A percentile compares a stretch with the other conserved stretches of the same genome.
These are phyloP conservation scores for Paspalum notatum DNA, from an alignment of 176 grass and related monocot species.

Conservation along the genomic window DNA sequence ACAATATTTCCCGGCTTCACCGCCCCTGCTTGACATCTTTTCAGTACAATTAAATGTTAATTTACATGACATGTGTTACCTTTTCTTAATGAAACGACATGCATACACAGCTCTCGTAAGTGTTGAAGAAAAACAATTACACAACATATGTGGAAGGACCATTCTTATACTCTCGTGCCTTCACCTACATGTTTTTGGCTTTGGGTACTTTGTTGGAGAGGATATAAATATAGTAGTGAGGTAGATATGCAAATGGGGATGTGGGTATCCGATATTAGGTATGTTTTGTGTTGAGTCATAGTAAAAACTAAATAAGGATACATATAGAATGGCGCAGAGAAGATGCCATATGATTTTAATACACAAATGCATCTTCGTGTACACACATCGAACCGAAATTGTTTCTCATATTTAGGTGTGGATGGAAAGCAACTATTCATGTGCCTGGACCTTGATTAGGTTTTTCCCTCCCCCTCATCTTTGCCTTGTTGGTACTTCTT, in stretches of 20 bases:
- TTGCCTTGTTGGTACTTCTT: too few relatives aligned
- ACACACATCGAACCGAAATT: background rate
- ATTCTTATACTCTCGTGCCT: background rate
- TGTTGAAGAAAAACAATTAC: background rate
- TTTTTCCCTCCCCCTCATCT: too few relatives aligned
- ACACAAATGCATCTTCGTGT: constrained; percentile 5
- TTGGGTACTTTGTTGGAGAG: too few relatives aligned
- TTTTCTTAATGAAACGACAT: background rate
- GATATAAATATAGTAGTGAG: too few relatives aligned
- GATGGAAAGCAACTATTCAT: too few relatives aligned
- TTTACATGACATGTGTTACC: background rate
- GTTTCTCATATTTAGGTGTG: background rate
- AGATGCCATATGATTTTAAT: background rate
- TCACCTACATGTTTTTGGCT: too few relatives aligned
- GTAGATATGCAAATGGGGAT: too few relatives aligned
- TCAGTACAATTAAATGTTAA: constrained; percentile 8
- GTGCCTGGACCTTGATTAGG: too few relatives aligned
- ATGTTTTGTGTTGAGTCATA: background rate
- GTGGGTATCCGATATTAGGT: too few relatives aligned
- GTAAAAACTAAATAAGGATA: background rate
- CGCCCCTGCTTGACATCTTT: too few relatives aligned
- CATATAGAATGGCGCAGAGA: background rate
- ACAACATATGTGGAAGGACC: background rate
- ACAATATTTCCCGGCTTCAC: too few relatives aligned
- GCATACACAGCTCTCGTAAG: too few relatives aligned